phyloP scores from a whole-genome alignment of 352 stramenopile species.

The Globisporangium camurandrum region DNA sequence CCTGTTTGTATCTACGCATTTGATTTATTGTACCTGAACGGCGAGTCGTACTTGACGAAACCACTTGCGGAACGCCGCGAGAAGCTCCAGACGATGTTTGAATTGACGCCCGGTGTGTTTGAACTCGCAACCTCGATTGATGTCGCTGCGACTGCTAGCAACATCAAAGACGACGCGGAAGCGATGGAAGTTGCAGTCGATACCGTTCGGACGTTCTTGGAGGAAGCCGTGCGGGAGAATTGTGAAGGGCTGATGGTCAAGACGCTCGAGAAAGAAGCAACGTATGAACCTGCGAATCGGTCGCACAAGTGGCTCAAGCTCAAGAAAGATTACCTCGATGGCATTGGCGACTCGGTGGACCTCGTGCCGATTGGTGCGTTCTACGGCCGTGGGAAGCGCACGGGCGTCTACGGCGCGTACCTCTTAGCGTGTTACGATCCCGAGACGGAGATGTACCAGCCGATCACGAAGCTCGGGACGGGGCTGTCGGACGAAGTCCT shows the following conservation, averaged over 20 bases:
- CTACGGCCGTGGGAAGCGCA: constrained; percentile 93
- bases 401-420: constrained; percentile 97
- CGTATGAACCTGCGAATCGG: constrained; percentile 96
- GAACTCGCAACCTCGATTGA: constrained; percentile 92
- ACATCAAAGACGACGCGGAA: constrained; percentile 84
- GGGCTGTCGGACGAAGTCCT: constrained; percentile 98
- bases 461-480: constrained; percentile 98
- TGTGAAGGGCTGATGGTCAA: constrained; percentile 99
- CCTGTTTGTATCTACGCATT: constrained; percentile 95
- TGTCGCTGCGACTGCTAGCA: constrained; percentile 72
- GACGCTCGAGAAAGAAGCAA: constrained; percentile 94
- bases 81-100: constrained; percentile 90
- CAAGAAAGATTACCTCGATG: constrained; percentile 99
- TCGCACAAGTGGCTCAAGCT: constrained; percentile 99
- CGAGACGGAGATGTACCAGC: constrained; percentile 97
- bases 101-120: constrained; percentile 90
- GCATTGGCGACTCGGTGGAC: constrained; percentile 97
- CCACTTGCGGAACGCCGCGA: constrained; percentile 87
- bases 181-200: constrained; percentile 81
- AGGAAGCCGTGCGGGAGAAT: constrained; percentile 90
- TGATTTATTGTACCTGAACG: constrained; percentile 98
- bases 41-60: constrained; percentile 89
- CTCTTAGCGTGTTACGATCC: constrained; percentile 97
- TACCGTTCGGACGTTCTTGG: constrained; percentile 90
- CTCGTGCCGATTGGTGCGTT: constrained; percentile 98